Base-by-base conservation (phyloP, 441 rosid species). In the Capsella rubella region DNA sequence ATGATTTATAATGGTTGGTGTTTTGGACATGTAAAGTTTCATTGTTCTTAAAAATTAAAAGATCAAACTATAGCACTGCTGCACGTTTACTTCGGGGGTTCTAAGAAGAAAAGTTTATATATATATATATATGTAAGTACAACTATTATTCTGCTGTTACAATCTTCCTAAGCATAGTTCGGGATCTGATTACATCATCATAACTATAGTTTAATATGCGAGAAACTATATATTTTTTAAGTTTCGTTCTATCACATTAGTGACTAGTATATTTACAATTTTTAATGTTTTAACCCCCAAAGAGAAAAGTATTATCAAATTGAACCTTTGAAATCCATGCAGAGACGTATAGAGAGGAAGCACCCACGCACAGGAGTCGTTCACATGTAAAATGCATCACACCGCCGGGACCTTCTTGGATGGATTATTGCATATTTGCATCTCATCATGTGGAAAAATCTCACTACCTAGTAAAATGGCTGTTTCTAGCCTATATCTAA, bases 181-280 rank as follows among this genome's bases (percentile, higher is more conserved):
- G 49, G 63, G 63, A 67, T 67, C 25, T 67, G 78, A 74, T 60
- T 67, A 74, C 73, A 74, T 52, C 78, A 42, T 49, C 43, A 65
- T 29, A 56, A 64, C 2, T 64, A 49, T 67, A 66, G 25, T 74
- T 57, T 50, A 50, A 39, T 74, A 50, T 0, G 37, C 42, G n/a
- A 67, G 47, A 74, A 59, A 59, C 67, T 60, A n/a, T 4, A 21
- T 51, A 59, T 59, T 58, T 58, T 21, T 67, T 67, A 37, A 9
- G 56, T 50, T 59, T 66, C 18, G 21, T 47, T 51, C 47, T 18
- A 42, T 50, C 32, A 66, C 59, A 47, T 5, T 58, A 66, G 35
- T 16, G 18, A 16, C 18, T 16, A 16, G 18, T 60, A 31, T 50
- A 21, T 35, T 56, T 29, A 21, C 18, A 55, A 18, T 5, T 40